Percentiles rank a stretch among this genome's conserved stretches.
phyloP scores from a whole-genome alignment of 2,329 filamentous ascomycete genomes.

The Aspergillus unguis region DNA sequence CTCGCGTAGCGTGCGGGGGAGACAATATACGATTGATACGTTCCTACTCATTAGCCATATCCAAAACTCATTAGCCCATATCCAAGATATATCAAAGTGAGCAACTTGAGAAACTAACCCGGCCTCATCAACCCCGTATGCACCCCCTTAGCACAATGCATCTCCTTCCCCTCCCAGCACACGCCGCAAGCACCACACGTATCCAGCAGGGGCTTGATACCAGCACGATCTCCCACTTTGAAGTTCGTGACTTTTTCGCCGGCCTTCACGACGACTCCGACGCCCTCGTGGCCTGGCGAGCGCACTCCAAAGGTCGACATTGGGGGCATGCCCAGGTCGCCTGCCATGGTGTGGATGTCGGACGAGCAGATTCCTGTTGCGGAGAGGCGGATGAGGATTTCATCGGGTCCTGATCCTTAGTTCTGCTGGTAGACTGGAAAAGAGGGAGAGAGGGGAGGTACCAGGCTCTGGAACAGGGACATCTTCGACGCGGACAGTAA shows the following conservation, averaged over 20 bases:
- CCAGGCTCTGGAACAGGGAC: slow-evolving; percentile 50
- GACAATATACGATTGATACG: slow-evolving; percentile 59
- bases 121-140: slow-evolving; percentile 43
- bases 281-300: slow-evolving; percentile 55
- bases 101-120: slow-evolving; percentile 22
- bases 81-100: background rate
- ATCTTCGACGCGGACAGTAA: slow-evolving; percentile 46
- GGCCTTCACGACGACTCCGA: slow-evolving; percentile 56
- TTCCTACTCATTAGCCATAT: slow-evolving; percentile 32
- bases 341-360: slow-evolving; percentile 57
- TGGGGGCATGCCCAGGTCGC: slow-evolving; percentile 50
- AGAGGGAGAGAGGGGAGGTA: slow-evolving; percentile 20
- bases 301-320: slow-evolving; percentile 46
- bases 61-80: background rate
- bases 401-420: slow-evolving; percentile 44
- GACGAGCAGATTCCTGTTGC: slow-evolving; percentile 57
- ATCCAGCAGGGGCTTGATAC: slow-evolving; percentile 51
- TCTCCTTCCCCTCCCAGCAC: slow-evolving; percentile 53
- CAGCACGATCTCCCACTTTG: slow-evolving; percentile 54
- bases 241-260: slow-evolving; percentile 53
- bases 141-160: slow-evolving; percentile 37
- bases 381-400: slow-evolving; percentile 57
- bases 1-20: slow-evolving; percentile 56
- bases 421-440: no score
- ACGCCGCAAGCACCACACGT: slow-evolving; percentile 51